phyloP scores from a whole-genome alignment of 2,329 filamentous ascomycete species.

The Xylariaceae sp. region DNA sequence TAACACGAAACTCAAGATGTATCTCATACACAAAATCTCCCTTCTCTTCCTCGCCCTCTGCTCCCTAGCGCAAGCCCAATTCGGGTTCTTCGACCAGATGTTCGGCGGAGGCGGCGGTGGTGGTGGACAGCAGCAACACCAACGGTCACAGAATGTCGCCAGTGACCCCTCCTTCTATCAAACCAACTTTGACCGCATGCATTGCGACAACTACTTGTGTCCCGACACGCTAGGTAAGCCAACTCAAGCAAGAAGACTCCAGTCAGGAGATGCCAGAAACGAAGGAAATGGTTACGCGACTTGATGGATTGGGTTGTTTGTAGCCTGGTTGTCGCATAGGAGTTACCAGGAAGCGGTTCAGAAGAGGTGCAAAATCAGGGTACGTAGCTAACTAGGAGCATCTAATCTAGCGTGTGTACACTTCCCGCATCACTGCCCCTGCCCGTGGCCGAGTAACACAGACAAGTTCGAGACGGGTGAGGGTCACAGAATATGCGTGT shows the following conservation, averaged over 20 bases:
- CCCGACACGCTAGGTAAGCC: constrained; percentile 68
- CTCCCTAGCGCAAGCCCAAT: constrained; percentile 63
- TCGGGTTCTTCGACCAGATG: constrained; percentile 98
- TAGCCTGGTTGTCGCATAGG: too few species aligned
- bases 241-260: neutral
- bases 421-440: constrained; percentile 96
- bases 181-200: constrained; percentile 49
- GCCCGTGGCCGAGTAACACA: constrained; percentile 69
- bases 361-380: neutral
- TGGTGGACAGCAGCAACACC: constrained; percentile 48
- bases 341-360: neutral
- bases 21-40: constrained; percentile 25
- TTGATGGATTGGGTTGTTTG: neutral
- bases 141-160: constrained; percentile 70
- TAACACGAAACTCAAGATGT: constrained; percentile 29
- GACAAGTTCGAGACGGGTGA: constrained; percentile 73
- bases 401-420: constrained; percentile 70
- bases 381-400: constrained; percentile 1
- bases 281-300: neutral
- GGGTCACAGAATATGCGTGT: constrained; percentile 67
- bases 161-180: constrained; percentile 77
- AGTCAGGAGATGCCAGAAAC: neutral
- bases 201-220: constrained; percentile 90
- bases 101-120: constrained; percentile 59
- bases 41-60: constrained; percentile 54